Percentiles rank a stretch among this genome's conserved stretches.
Conservation (phyloP, 1,284 basidiomycete species). For the Sanghuangporus baumii region DNA sequence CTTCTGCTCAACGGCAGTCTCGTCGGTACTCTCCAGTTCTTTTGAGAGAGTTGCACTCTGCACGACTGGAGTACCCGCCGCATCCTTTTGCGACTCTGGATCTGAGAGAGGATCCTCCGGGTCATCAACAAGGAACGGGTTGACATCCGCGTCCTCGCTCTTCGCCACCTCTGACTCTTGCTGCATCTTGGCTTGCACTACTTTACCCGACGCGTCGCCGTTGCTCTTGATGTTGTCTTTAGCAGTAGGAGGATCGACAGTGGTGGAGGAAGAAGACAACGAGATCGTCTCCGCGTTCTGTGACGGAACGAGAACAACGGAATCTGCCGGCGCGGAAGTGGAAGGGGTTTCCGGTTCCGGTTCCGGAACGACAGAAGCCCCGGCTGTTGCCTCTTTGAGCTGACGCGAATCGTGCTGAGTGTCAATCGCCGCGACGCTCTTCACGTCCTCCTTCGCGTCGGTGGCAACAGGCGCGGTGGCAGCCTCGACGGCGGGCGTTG, state of each 20-base stretch:
- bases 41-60: constrained; percentile 5
- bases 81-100: constrained; percentile 1
- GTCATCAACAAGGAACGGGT: constrained; percentile 19
- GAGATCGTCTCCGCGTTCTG: constrained; percentile 3
- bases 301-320: constrained; percentile 15
- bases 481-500: background rate
- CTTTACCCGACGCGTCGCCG: background rate
- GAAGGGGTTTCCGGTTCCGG: background rate
- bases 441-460: background rate
- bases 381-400: background rate
- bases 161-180: background rate
- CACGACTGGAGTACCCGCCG: background rate
- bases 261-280: constrained; percentile 15
- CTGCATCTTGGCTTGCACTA: constrained; percentile 3
- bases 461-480: background rate
- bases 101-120: constrained; percentile 19
- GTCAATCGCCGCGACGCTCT: background rate
- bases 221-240: background rate
- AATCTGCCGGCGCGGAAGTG: background rate
- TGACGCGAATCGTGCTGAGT: background rate
- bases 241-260: constrained; percentile 10
- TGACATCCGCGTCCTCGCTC: constrained; percentile 3
- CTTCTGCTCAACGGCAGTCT: background rate
- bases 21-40: background rate
- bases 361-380: background rate